These are phyloP conservation scores for Mucor piriformis DNA, from an alignment of 371 early-diverging fungal genomes.

Conservation along the genomic window DNA sequence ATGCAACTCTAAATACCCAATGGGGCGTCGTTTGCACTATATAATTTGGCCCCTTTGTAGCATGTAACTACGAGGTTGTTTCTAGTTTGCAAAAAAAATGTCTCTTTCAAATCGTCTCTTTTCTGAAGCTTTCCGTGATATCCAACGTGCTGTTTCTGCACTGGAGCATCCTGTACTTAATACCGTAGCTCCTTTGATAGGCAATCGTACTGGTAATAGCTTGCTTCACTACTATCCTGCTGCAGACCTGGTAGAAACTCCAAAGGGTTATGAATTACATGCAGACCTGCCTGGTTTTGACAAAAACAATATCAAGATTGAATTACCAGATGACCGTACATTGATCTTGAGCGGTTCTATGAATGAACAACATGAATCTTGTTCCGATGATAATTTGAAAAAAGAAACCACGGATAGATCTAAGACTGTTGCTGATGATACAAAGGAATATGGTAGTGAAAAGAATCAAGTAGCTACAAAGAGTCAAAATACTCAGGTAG, in stretches of 20 bases:
- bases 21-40: too few species aligned
- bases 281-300: slow-evolving; percentile 45
- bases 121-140: slow-evolving; percentile 40
- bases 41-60: too few species aligned
- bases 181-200: background rate
- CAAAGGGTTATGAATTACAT: slow-evolving; percentile 29
- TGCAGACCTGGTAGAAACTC: slow-evolving; percentile 36
- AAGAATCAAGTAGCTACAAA: background rate
- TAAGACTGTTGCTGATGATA: background rate
- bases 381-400: background rate
- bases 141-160: slow-evolving; percentile 37
- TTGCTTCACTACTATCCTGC: slow-evolving; percentile 25
- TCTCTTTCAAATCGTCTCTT: slow-evolving; percentile 37
- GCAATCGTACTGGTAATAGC: background rate
- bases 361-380: slow-evolving; percentile 1
- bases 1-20: too few species aligned
- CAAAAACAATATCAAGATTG: slow-evolving; percentile 41
- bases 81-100: slow-evolving; percentile 13
- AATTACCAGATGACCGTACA: slow-evolving; percentile 33
- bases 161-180: slow-evolving; percentile 42
- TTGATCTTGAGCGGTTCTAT: slow-evolving; percentile 33
- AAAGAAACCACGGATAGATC: too few species aligned
- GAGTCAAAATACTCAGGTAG: background rate
- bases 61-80: too few species aligned
- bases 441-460: background rate